Evolutionary conservation across 192 early-diverging fungal genomes (phyloP), one percentile per base, ranked within the genome.

Genomic region (Lobosporangium transversale): DNA sequence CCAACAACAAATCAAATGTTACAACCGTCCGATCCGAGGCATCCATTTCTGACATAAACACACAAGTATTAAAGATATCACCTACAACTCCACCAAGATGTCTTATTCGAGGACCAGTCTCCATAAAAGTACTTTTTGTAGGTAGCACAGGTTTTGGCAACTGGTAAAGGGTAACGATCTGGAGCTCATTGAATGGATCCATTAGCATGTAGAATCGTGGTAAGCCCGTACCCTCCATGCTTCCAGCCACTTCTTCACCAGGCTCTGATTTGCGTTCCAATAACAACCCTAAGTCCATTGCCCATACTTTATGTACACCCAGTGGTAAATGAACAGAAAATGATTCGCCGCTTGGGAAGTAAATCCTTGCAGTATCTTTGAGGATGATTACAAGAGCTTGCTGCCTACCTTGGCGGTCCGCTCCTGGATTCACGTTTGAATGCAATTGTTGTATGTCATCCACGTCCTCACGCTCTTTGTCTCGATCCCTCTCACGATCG

Each of bases 131-230:
- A 18, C 53, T 27, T 23, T 35, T 51, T 32, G 49, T 32, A 23
- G 71, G 33, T 32, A 53, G 17, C n/a, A 54, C 21, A 7, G 43
- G 31, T 45, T 57, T 24, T 10, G 59, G 69, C 9, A 71, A 21
- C 26, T 37, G 44, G 21, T 44, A 66, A 4, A 75, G 65, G 1
- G 59, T 65, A 6, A 88, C 75, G 11, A 80, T 58, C 29, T 78
- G 67, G 24, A 80, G 65, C 50, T 79, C 70, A 23, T 83, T 81
- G 18, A 86, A 66, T 7, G 85, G 83, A 71, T 85, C 83, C 45
- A 69, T 55, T 12, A 86, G 52, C 53, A 67, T 86, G 40, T 81
- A 85, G 20, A 86, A 68, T 27, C 58, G 31, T 14, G 83, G 57
- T 11, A 79, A 26, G 35, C 44, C 40, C 8, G 32, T 27, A 7